phyloP scores from a whole-genome alignment of 352 stramenopile species.

The Pilasporangium apinafurcum region DNA sequence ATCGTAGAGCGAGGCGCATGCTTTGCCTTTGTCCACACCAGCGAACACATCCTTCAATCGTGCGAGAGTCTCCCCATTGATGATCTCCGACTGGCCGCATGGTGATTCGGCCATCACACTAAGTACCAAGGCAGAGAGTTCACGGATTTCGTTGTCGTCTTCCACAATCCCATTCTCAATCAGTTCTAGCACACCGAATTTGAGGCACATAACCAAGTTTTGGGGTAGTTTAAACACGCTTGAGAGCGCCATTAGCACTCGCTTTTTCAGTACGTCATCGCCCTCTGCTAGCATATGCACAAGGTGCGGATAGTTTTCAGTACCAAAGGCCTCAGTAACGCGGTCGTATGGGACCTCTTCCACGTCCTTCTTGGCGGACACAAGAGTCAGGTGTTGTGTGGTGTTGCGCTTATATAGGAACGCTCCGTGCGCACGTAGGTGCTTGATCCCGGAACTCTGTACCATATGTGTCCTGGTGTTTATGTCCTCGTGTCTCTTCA shows the following conservation, averaged over 20 bases:
- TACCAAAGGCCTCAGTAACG: slow-evolving; percentile 59
- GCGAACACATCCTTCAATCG: slow-evolving; percentile 45
- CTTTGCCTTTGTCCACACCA: slow-evolving; percentile 12
- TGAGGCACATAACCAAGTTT: slow-evolving; percentile 57
- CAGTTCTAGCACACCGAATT: slow-evolving; percentile 46
- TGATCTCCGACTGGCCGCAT: slow-evolving; percentile 26
- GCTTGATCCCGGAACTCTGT: slow-evolving; percentile 21
- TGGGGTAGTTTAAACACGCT: slow-evolving; percentile 55
- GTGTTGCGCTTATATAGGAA: slow-evolving; percentile 64
- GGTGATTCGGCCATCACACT: slow-evolving; percentile 47
- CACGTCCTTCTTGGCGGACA: slow-evolving; percentile 43
- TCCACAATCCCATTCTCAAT: slow-evolving; percentile 35
- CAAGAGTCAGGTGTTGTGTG: slow-evolving; percentile 47
- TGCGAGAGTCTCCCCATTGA: slow-evolving; percentile 26
- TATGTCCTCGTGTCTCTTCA: too few species aligned
- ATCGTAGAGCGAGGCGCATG: slow-evolving; percentile 44
- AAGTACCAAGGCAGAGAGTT: slow-evolving; percentile 43
- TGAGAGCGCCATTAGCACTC: slow-evolving; percentile 37
- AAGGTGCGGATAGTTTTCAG: slow-evolving; percentile 65
- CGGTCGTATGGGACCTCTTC: slow-evolving; percentile 48
- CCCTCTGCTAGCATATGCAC: slow-evolving; percentile 52
- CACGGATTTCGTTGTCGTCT: slow-evolving; percentile 27
- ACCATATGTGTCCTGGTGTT: background rate
- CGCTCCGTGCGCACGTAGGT: slow-evolving; percentile 46
- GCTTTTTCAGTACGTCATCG: slow-evolving; percentile 35